Evolutionary conservation across 768 basidiomycete genomes (phyloP).

Genomic region (Pleurotus cornucopiae): DNA sequence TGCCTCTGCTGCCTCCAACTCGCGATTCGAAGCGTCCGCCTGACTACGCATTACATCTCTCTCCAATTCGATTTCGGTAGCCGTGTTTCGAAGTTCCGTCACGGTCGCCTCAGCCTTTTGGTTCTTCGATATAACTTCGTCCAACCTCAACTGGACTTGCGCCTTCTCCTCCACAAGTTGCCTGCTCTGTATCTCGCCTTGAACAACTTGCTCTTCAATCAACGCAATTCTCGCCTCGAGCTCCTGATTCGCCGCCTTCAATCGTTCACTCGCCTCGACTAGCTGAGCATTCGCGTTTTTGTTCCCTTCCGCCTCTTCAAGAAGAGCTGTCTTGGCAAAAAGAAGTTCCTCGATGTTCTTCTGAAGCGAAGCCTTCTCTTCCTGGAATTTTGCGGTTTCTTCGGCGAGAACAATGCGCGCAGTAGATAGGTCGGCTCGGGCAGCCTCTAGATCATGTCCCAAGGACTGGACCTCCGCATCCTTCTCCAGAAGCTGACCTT

Average conservation of each 20-base stretch:
- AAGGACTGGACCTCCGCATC: neutral
- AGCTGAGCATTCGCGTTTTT: neutral
- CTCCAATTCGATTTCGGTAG: neutral
- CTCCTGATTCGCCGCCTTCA: neutral
- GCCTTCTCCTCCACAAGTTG: too few relatives aligned
- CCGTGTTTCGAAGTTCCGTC: too few relatives aligned
- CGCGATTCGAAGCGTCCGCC: neutral
- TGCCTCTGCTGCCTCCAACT: neutral
- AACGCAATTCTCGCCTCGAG: too few relatives aligned
- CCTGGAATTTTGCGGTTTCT: neutral
- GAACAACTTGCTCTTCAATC: too few relatives aligned
- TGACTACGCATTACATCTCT: neutral
- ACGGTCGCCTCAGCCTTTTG: too few relatives aligned
- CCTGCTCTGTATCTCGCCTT: too few relatives aligned
- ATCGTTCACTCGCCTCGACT: neutral
- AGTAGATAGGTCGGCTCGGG: neutral
- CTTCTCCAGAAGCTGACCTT: neutral
- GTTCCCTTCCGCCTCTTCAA: neutral
- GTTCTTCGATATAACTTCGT: too few relatives aligned
- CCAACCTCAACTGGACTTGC: too few relatives aligned
- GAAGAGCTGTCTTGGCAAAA: neutral
- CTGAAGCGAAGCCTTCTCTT: neutral
- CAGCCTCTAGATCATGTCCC: neutral
- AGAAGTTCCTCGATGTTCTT: neutral
- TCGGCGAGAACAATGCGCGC: neutral